Conservation (phyloP, 106 monocot genomes). For the Xerophyta viscosa region DNA sequence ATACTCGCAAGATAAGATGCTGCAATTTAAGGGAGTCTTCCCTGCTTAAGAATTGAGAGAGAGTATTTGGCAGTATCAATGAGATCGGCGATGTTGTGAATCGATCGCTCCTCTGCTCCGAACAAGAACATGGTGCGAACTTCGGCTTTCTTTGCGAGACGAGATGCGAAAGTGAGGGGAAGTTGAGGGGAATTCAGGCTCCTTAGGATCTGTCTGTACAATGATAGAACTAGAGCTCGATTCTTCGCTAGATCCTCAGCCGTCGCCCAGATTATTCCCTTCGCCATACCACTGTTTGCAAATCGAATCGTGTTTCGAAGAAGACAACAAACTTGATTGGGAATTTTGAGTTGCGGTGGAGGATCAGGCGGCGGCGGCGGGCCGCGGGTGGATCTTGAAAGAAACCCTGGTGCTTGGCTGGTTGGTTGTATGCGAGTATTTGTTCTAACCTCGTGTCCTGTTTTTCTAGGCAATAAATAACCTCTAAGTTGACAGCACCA, state of each 20-base stretch:
- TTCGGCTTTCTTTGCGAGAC: slow-evolving; percentile 71
- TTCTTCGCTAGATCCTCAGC: slow-evolving; percentile 70
- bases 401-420: no score
- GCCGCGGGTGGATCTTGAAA: no score
- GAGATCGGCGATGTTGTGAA: slow-evolving; percentile 88
- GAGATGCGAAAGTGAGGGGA: slow-evolving; percentile 48
- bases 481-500: no score
- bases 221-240: slow-evolving; percentile 37
- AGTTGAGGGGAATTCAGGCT: slow-evolving; percentile 64
- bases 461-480: no score
- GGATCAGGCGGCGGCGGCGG: no score
- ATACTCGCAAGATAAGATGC: neutral
- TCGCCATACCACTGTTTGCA: slow-evolving; percentile 12
- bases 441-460: no score
- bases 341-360: no score
- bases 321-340: no score
- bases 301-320: no score
- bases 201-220: slow-evolving; percentile 74
- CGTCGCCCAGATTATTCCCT: slow-evolving; percentile 61
- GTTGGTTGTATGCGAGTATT: no score
- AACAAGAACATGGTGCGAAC: slow-evolving; percentile 64
- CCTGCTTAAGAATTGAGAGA: slow-evolving; percentile 57
- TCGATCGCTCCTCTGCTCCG: slow-evolving; percentile 67
- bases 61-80: slow-evolving; percentile 63
- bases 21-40: slow-evolving; percentile 34